Percentiles rank a stretch among this genome's conserved stretches.
Evolutionary conservation across 1,284 basidiomycete genomes (phyloP).

Genomic region (Exobasidium rhododendri): DNA sequence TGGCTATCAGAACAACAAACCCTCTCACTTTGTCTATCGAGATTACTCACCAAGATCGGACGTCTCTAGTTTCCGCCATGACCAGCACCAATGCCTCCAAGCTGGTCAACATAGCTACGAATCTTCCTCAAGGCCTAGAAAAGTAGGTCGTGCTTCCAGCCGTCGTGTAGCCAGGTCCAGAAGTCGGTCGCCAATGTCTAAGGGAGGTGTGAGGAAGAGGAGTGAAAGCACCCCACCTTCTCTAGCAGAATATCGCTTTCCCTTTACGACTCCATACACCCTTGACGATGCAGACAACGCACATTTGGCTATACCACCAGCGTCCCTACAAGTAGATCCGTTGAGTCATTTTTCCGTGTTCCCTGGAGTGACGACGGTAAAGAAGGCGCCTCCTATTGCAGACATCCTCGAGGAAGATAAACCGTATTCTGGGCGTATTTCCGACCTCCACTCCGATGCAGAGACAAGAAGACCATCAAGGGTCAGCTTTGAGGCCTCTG

Average conservation of each 20-base stretch:
- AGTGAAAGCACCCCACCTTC: neutral
- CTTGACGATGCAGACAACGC: neutral
- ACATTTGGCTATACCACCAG: neutral
- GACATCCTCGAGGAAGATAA: neutral
- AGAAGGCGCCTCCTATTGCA: neutral
- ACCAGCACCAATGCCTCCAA: neutral
- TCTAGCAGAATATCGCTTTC: neutral
- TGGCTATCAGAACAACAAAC: neutral
- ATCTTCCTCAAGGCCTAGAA: neutral
- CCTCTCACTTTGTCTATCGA: neutral
- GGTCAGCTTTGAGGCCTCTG: neutral
- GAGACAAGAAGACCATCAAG: conserved; percentile 1
- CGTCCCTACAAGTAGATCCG: neutral
- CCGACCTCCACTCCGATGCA: neutral
- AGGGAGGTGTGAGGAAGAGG: neutral
- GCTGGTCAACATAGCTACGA: neutral
- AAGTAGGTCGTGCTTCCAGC: neutral
- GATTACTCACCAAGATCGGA: conserved; percentile 10
- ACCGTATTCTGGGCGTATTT: neutral
- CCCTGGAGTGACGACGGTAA: neutral
- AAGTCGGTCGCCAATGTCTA: neutral
- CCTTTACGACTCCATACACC: neutral
- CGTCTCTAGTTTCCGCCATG: conserved; percentile 9
- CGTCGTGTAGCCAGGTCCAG: neutral
- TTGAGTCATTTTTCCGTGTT: neutral